Conservation (phyloP, 2,329 filamentous ascomycete species). For the Phaeophleospora eucalypticola region DNA sequence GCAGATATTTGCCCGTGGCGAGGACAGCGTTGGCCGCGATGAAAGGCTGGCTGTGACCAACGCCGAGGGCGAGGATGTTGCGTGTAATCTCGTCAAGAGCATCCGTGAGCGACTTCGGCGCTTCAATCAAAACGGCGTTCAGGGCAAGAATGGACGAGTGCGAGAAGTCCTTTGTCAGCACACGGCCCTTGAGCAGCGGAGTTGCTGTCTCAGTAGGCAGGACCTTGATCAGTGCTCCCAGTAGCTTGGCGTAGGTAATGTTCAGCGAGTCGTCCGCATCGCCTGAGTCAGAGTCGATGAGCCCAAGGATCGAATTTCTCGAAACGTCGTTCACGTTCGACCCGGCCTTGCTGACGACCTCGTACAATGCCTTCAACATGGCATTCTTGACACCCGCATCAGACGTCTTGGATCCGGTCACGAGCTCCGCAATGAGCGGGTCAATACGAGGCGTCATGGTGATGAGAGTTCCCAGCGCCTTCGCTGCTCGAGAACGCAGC, state of each 20-base stretch:
- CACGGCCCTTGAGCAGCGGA: constrained; percentile 63
- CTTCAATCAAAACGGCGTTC: constrained; percentile 83
- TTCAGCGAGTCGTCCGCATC: constrained; percentile 69
- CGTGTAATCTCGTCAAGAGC: constrained; percentile 70
- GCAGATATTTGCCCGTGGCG: constrained; percentile 84
- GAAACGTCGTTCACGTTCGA: constrained; percentile 91
- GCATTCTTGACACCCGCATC: constrained; percentile 86
- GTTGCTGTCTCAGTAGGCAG: constrained; percentile 67
- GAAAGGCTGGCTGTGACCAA: constrained; percentile 60
- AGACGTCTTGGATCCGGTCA: constrained; percentile 88
- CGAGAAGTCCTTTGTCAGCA: constrained; percentile 71
- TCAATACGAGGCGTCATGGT: constrained; percentile 93
- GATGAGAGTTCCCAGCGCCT: constrained; percentile 90
- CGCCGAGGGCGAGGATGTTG: constrained; percentile 73
- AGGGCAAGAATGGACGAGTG: constrained; percentile 78
- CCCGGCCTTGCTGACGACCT: constrained; percentile 93
- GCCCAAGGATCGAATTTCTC: constrained; percentile 73
- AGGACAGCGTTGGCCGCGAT: constrained; percentile 85
- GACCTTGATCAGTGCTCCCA: constrained; percentile 86
- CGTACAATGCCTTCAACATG: constrained; percentile 95
- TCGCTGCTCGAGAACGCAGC: constrained; percentile 81
- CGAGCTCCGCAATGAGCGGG: constrained; percentile 85
- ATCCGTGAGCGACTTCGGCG: constrained; percentile 64
- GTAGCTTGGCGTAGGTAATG: constrained; percentile 83
- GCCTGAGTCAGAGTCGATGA: constrained; percentile 82